Conservation (phyloP, 148 eudicot genomes). For the Rhododendron henanense region DNA sequence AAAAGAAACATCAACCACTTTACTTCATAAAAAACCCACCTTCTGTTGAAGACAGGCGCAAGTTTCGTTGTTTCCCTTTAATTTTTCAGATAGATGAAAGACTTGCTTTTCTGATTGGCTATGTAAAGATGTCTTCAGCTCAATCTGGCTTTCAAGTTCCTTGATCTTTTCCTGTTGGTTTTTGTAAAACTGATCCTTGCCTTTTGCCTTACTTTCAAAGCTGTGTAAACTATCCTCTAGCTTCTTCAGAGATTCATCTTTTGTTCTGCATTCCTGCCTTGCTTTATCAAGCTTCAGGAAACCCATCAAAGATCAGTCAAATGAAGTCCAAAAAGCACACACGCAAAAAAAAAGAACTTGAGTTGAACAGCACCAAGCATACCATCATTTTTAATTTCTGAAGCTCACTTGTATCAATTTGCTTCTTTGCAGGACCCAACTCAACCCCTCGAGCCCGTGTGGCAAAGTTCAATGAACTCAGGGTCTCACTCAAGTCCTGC, state of each 20-base stretch:
- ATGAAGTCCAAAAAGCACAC: neutral
- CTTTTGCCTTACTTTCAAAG: constrained; percentile 71
- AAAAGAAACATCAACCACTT: neutral
- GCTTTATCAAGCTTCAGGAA: constrained; percentile 70
- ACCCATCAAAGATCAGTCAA: constrained; percentile 11
- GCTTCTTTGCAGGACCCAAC: constrained; percentile 77
- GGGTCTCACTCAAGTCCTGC: constrained; percentile 77
- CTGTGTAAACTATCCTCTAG: constrained; percentile 75
- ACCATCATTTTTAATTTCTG: constrained; percentile 79
- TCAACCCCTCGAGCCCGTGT: constrained; percentile 89
- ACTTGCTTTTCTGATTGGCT: constrained; percentile 65
- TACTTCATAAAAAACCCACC: constrained; percentile 25
- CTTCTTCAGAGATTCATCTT: constrained; percentile 74
- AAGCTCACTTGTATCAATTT: constrained; percentile 77
- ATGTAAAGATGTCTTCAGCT: constrained; percentile 44
- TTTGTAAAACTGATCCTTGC: constrained; percentile 68
- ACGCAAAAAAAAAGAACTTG: neutral
- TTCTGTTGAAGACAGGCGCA: constrained; percentile 57
- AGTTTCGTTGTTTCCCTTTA: constrained; percentile 66
- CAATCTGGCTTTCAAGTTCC: constrained; percentile 75
- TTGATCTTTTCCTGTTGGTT: constrained; percentile 75
- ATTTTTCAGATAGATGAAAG: constrained; percentile 52
- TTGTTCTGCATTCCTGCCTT: constrained; percentile 64
- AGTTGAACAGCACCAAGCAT: neutral
- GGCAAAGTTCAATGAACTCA: constrained; percentile 88